Evolutionary conservation across 1,284 basidiomycete species (phyloP).

Genomic region (Trichosporon sp.): DNA sequence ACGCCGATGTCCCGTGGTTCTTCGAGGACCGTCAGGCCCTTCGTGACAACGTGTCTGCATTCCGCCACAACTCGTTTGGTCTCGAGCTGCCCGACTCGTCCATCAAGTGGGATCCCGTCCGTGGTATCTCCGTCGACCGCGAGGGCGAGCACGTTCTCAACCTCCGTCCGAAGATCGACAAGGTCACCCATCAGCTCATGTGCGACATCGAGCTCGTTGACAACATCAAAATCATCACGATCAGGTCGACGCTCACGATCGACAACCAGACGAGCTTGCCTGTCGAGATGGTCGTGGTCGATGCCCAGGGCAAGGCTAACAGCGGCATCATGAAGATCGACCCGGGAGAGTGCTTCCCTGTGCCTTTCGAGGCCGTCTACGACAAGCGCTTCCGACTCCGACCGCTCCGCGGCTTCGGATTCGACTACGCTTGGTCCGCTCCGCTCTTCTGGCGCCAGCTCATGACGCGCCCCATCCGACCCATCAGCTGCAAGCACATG

Average conservation of each 20-base stretch:
- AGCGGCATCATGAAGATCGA: conserved; percentile 83
- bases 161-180: conserved; percentile 75
- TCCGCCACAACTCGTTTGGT: conserved; percentile 78
- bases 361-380: conserved; percentile 89
- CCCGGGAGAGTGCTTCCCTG: conserved; percentile 83
- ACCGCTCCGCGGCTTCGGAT: conserved; percentile 82
- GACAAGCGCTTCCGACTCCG: conserved; percentile 82
- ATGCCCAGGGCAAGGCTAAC: conserved; percentile 78
- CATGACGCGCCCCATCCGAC: conserved; percentile 72
- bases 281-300: conserved; percentile 87
- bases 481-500: conserved; percentile 81
- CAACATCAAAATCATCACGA: conserved; percentile 93
- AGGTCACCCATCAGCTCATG: conserved; percentile 78
- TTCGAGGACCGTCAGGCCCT: conserved; percentile 96
- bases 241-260: conserved; percentile 90
- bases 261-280: conserved; percentile 93
- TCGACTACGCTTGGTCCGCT: conserved; percentile 74
- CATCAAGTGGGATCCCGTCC: conserved; percentile 77
- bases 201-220: conserved; percentile 90
- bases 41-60: conserved; percentile 83
- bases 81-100: conserved; percentile 81
- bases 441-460: conserved; percentile 92
- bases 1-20: conserved; percentile 85
- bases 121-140: conserved; percentile 86
- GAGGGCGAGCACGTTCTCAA: conserved; percentile 92